phyloP scores from a whole-genome alignment of 164 flowering plant genomes.

The Hamamelis virginiana region DNA sequence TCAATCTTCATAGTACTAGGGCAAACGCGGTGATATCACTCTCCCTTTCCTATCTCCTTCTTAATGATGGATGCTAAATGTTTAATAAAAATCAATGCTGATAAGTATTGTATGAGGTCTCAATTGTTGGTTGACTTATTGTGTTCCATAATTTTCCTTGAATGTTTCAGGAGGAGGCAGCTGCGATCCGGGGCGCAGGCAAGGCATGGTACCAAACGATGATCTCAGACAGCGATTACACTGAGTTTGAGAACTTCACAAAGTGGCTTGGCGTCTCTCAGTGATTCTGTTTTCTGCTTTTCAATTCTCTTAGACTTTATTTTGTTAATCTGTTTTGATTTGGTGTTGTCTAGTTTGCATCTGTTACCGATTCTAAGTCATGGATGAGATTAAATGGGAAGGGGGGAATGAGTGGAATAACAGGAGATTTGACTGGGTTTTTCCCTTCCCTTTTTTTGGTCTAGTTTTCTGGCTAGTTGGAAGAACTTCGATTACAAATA shows the following conservation, averaged over 20 bases:
- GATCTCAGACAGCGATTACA: slow-evolving; percentile 82
- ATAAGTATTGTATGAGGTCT: not conserved
- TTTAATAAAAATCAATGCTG: not conserved
- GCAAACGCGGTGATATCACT: too few species aligned
- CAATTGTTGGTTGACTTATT: not conserved
- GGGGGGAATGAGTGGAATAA: not conserved
- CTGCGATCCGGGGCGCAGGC: slow-evolving; percentile 62
- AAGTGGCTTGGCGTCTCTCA: slow-evolving; percentile 85
- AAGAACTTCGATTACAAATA: not conserved
- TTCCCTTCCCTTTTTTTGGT: not conserved
- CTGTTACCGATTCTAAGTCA: not conserved
- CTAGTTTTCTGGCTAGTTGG: not conserved
- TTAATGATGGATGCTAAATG: too few species aligned
- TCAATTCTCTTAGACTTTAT: not conserved
- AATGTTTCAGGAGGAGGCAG: slow-evolving; percentile 55
- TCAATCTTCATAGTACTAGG: too few species aligned
- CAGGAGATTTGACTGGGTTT: not conserved
- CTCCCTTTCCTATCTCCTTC: not conserved
- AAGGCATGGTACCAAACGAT: slow-evolving; percentile 76
- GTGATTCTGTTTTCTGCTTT: slow-evolving; percentile 26
- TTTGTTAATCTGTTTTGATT: slow-evolving; percentile 3
- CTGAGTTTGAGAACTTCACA: slow-evolving; percentile 77
- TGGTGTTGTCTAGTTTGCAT: not conserved
- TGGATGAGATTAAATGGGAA: not conserved
- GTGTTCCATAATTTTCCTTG: not conserved